Evolutionary conservation across 73 alveolate genomes (phyloP), one percentile per base, ranked within the genome.

Genomic region (Paramecium sexaurelia): DNA sequence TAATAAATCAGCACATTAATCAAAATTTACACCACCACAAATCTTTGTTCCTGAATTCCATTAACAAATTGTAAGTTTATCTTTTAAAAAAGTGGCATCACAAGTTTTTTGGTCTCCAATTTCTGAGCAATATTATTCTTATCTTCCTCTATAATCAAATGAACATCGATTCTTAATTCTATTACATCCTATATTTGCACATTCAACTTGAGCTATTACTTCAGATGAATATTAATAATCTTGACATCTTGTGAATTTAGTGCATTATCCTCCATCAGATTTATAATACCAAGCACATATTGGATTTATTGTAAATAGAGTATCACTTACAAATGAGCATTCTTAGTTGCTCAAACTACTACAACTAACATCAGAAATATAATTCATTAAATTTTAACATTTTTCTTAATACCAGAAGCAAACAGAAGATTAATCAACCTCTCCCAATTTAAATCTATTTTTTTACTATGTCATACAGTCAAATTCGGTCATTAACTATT

Each of bases 401-500:
- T 66, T 66, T 15, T 66, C 83, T 66, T 66, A 66, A 66, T 66
- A 66, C 83, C 83, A 66, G 17, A 66, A 26, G 26, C 83, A 66
- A 24, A 32, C 11, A 4, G 83, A 26, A 10, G 43, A 66, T 66
- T 26, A 66, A n/a, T 66, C 83, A 26, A 66, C n/a, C 37, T 66
- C 83, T 29, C 83, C 83, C 37, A 32, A 5, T 11, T 26, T 32
- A 11, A 66, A 71, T 37, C 56, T 71, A 71, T 71, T 71, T 32
- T 36, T 35, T 9, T 71, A 71, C 32, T 35, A 71, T 35, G 55
- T 71, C 86, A 71, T 71, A 19, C 86, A 71, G 11, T 71, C 86
- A 71, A 33, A 71, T 71, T 71, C 86, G 11, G 86, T 71, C 56
- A 35, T 17, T 71, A 71, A 35, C 56, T 71, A 71, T 71, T 71